These are phyloP conservation scores for Albugo candida DNA, from an alignment of 352 stramenopile genomes.

Conservation along the genomic window DNA sequence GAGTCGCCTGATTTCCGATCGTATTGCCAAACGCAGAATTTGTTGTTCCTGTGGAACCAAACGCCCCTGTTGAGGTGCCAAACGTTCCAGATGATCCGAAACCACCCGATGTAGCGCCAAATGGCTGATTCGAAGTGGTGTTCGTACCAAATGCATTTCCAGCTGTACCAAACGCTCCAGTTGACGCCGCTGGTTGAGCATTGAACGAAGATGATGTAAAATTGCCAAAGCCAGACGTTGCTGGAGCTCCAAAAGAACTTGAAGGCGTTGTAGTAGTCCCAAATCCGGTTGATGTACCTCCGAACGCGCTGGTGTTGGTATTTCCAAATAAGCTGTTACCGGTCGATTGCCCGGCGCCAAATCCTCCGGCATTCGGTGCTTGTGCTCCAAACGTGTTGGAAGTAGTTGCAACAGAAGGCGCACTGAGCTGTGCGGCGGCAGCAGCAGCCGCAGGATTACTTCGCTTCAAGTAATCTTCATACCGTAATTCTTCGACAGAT, in stretches of 20 bases:
- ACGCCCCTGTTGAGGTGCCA: not conserved
- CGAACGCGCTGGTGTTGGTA: constrained; percentile 15
- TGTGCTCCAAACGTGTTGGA: constrained; percentile 16
- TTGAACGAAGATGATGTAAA: constrained; percentile 20
- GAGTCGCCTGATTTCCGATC: constrained; percentile 3
- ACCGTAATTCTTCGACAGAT: constrained; percentile 49
- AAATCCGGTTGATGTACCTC: constrained; percentile 13
- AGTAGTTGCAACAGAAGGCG: constrained; percentile 16
- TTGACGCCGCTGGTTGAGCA: constrained; percentile 1
- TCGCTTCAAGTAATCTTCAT: constrained; percentile 63
- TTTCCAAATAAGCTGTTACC: constrained; percentile 1
- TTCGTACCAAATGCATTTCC: constrained; percentile 12
- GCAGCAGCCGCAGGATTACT: constrained; percentile 31
- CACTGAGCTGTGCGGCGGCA: constrained; percentile 22
- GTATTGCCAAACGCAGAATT: constrained; percentile 5
- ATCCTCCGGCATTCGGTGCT: not conserved
- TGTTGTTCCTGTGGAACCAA: not conserved
- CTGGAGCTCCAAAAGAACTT: constrained; percentile 17
- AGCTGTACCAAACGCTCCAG: constrained; percentile 24
- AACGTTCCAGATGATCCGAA: constrained; percentile 6
- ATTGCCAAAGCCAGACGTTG: constrained; percentile 20
- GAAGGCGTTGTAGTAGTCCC: constrained; percentile 15
- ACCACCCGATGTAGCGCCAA: constrained; percentile 1
- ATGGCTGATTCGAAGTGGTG: not conserved
- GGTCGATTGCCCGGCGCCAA: not conserved